Base-by-base conservation (phyloP, 2,329 filamentous ascomycete species). In the Fusarium devonianum region DNA sequence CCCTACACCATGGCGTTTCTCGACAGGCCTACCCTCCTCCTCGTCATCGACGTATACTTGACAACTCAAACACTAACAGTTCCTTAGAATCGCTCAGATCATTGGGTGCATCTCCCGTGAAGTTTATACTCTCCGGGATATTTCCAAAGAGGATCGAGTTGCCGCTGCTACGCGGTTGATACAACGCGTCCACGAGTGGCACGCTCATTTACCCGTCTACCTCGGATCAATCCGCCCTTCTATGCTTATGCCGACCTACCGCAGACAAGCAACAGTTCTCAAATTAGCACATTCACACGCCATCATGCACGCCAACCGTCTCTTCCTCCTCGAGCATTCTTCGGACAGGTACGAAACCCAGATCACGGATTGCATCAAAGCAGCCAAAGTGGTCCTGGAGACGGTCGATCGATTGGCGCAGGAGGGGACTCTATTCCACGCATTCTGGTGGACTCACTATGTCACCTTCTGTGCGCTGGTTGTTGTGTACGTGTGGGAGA, bases 371-470 rank as follows among this genome's bases (percentile, higher is more conserved):
- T 83, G 79, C 42, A 67, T 83, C 26, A 39, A 36, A 9, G 58
- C 58, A 2, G 60, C 60, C 5, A 58, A 44, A 6, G 21, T 22
- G 2, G 75, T 77, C 2, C 69, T 81, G 0, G 69, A 76, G 12
- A 73, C 71, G 1, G 74, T 78, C 4, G 71, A 76, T 39, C 67
- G 71, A 8, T 67, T 78, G 26, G 70, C 72, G n/a, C 64, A 68
- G 2, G 70, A 73, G 11, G 72, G 55, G 1, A 41, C 59, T 0
- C 70, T 76, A 1, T 79, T 77, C 34, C 72, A 78, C 39, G 75
- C 76, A 1, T 79, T 80, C 41, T 82, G 79, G 76, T 81, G 78
- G 65, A 81, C 76, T 6, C 77, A 79, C 43, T 81, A 81, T 57
- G 77, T 80, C 7, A 75, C 77, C 0, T 82, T 83, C 51, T 82